phyloP scores from a whole-genome alignment of 169 alveolate species.

The Eimeria sp. region DNA sequence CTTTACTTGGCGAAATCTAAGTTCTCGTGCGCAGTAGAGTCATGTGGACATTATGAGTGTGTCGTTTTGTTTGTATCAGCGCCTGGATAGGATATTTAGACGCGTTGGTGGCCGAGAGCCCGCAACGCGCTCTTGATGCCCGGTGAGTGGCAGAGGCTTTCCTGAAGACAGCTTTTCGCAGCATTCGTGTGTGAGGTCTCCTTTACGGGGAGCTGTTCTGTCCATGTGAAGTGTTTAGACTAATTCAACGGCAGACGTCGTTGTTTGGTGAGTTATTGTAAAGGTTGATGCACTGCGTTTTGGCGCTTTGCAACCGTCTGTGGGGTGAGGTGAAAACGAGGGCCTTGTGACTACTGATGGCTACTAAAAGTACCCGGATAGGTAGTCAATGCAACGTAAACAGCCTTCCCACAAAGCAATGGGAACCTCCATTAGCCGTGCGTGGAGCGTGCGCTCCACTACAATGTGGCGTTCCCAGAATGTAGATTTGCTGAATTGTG shows the following conservation, averaged over 20 bases:
- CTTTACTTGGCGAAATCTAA: not conserved
- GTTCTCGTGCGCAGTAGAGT: not conserved
- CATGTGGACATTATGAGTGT: not conserved
- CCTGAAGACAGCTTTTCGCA: not conserved
- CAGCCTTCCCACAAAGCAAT: not conserved
- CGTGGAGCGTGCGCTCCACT: not conserved
- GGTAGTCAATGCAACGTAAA: not conserved
- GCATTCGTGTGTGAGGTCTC: not conserved
- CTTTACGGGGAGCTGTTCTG: not conserved
- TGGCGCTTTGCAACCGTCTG: not conserved
- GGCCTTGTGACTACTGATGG: not conserved
- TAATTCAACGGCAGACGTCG: not conserved
- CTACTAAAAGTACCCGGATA: not conserved
- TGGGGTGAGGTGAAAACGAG: not conserved
- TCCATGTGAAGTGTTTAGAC: not conserved
- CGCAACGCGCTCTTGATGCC: constrained; percentile 64
- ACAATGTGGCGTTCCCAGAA: not conserved
- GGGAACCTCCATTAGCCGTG: not conserved
- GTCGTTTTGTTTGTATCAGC: constrained; percentile 18
- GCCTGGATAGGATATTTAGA: constrained; percentile 64
- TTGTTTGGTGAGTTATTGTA: not conserved
- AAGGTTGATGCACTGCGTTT: not conserved
- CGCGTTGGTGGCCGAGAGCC: constrained; percentile 46
- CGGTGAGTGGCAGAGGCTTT: constrained; percentile 15
- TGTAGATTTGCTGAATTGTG: not conserved